Percentiles rank a stretch among this genome's conserved stretches.
Conservation (phyloP, 352 stramenopile species). For the Pilasporangium apinafurcum region DNA sequence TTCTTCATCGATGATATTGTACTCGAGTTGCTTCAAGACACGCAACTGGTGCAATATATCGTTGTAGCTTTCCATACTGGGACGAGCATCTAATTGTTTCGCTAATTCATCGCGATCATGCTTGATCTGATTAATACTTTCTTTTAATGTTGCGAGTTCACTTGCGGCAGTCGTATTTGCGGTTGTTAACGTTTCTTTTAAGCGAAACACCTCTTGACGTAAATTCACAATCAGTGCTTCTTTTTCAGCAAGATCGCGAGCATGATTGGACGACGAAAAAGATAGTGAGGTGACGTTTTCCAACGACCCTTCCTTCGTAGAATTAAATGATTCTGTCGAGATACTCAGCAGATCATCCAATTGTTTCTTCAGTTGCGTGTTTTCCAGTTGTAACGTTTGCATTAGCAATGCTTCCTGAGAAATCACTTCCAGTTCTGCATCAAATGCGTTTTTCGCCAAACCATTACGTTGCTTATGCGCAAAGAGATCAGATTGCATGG, state of each 20-base stretch:
- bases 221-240: constrained; percentile 40
- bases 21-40: constrained; percentile 92
- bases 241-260: constrained; percentile 41
- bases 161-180: constrained; percentile 12
- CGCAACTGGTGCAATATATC: constrained; percentile 86
- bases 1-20: constrained; percentile 75
- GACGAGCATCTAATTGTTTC: constrained; percentile 40
- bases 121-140: constrained; percentile 19
- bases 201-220: constrained; percentile 45
- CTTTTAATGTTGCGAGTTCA: constrained; percentile 25
- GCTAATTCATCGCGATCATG: constrained; percentile 23
- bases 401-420: constrained; percentile 79
- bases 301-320: not conserved
- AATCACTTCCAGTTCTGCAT: constrained; percentile 86
- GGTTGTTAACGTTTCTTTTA: constrained; percentile 41
- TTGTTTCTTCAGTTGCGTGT: constrained; percentile 82
- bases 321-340: constrained; percentile 2
- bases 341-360: constrained; percentile 60
- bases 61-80: constrained; percentile 82
- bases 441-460: constrained; percentile 48
- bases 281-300: constrained; percentile 6
- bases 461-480: constrained; percentile 74
- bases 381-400: constrained; percentile 71
- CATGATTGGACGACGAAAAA: constrained; percentile 1
- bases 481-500: constrained; percentile 90